A percentile compares a stretch with the other conserved stretches of the same genome.
These are phyloP conservation scores for Aspergillus ochraceus DNA, from an alignment of 2,329 filamentous ascomycete species.

Conservation along the genomic window DNA sequence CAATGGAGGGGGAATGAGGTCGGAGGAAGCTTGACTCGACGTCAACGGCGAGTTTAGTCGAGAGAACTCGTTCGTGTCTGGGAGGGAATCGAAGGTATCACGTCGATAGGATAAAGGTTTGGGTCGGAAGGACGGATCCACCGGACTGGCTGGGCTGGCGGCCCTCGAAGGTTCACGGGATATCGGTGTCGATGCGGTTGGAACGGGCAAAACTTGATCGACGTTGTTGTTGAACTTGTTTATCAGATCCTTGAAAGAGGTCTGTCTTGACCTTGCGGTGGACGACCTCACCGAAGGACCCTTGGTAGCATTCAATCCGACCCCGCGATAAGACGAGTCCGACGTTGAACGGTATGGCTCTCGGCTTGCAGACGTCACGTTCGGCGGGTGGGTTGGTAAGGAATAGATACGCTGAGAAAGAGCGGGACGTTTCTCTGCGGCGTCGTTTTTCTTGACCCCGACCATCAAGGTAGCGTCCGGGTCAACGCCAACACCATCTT, in stretches of 20 bases:
- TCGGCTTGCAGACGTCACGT: conserved; percentile 21
- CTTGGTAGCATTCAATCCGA: conserved; percentile 19
- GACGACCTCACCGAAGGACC: conserved; percentile 16
- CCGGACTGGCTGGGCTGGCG: conserved; percentile 34
- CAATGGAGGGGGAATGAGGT: conserved; percentile 4
- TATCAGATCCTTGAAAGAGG: conserved; percentile 79
- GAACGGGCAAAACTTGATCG: conserved; percentile 46
- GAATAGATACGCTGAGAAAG: conserved; percentile 25
- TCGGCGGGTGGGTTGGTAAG: conserved; percentile 27
- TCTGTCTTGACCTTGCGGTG: conserved; percentile 46
- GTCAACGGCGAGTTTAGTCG: conserved; percentile 20
- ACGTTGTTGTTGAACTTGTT: conserved; percentile 72
- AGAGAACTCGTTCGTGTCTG: conserved; percentile 12
- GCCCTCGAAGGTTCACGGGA: conserved; percentile 38
- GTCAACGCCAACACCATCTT: conserved; percentile 24
- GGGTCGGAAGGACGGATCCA: conserved; percentile 28
- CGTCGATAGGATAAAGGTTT: conserved; percentile 27
- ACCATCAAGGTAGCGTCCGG: conserved; percentile 19
- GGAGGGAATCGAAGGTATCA: conserved; percentile 19
- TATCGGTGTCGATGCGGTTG: conserved; percentile 32
- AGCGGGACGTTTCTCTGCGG: conserved; percentile 16
- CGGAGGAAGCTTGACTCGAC: conserved; percentile 9
- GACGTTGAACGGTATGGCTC: conserved; percentile 34
- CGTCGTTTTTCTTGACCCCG: conserved; percentile 23
- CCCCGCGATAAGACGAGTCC: conserved; percentile 25